A percentile compares a stretch with the other conserved stretches of the same genome.
Evolutionary conservation across 495 filamentous ascomycete species (phyloP).

Genomic region (Aspergillus indologenus): DNA sequence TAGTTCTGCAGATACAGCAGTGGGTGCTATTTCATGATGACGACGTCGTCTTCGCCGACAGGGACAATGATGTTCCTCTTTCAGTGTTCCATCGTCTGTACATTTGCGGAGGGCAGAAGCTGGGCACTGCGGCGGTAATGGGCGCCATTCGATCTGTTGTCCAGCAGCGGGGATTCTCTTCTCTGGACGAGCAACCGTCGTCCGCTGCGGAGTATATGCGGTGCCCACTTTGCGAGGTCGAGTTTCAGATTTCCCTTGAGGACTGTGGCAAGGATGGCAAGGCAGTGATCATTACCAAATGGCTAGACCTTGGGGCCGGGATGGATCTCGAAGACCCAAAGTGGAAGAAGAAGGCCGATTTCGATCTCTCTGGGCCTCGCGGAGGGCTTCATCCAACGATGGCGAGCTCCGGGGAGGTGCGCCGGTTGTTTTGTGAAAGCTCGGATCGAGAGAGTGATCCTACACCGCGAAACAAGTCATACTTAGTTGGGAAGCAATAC

Average conservation of each 20-base stretch:
- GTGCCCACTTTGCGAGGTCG: conserved; percentile 1
- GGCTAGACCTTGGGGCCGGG: conserved; percentile 2
- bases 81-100: background rate
- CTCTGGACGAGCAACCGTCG: too few relatives aligned
- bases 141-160: background rate
- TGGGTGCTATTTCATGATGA: background rate
- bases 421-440: background rate
- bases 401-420: background rate
- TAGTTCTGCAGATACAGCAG: conserved; percentile 1
- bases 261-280: conserved; percentile 8
- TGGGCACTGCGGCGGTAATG: background rate
- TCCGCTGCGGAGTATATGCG: background rate
- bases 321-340: background rate
- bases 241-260: conserved; percentile 2
- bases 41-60: background rate
- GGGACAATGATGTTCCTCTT: background rate
- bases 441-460: background rate
- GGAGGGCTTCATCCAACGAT: background rate
- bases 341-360: too few relatives aligned
- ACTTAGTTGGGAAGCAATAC: background rate
- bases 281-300: conserved; percentile 6
- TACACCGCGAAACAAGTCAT: conserved; percentile 5
- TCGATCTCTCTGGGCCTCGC: background rate
- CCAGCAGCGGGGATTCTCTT: background rate
- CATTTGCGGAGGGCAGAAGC: background rate